These are phyloP conservation scores for Corynespora cassiicola DNA, from an alignment of 2,329 filamentous ascomycete species.

Conservation along the genomic window DNA sequence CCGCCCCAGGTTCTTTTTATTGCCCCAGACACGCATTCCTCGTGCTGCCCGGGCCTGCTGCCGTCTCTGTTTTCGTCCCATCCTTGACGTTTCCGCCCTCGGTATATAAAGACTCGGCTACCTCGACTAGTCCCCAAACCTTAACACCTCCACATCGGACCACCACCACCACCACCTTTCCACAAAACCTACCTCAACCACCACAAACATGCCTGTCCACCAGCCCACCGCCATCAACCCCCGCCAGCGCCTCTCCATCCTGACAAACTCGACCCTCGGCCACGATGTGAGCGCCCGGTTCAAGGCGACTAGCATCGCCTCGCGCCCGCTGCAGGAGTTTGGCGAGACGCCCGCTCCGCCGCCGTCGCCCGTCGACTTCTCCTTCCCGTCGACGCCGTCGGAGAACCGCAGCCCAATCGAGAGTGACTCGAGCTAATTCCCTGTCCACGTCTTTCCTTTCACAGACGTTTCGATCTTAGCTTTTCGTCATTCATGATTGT, in stretches of 20 bases:
- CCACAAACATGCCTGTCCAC: constrained; percentile 34
- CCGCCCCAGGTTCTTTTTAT: constrained; percentile 11
- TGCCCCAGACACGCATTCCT: constrained; percentile 13
- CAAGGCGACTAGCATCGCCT: constrained; percentile 41
- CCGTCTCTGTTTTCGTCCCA: too few relatives aligned
- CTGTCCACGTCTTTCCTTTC: constrained; percentile 3
- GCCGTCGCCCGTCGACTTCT: constrained; percentile 49
- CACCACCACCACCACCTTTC: background rate
- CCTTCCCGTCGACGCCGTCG: constrained; percentile 41
- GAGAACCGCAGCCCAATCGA: constrained; percentile 28
- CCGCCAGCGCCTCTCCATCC: constrained; percentile 50
- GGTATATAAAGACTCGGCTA: constrained; percentile 6
- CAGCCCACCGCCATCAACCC: constrained; percentile 34
- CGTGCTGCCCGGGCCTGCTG: constrained; percentile 7
- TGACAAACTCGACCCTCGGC: constrained; percentile 48
- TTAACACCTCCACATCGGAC: too few relatives aligned
- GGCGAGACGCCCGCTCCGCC: constrained; percentile 49
- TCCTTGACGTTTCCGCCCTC: constrained; percentile 4
- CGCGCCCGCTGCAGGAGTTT: constrained; percentile 33
- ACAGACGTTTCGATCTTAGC: constrained; percentile 8
- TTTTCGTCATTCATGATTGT: constrained; percentile 32
- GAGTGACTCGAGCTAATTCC: constrained; percentile 28
- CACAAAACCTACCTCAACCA: constrained; percentile 1
- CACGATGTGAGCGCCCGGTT: constrained; percentile 49
- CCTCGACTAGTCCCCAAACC: too few relatives aligned